Evolutionary conservation across 1,284 basidiomycete genomes (phyloP), one percentile per base, ranked within the genome.

Genomic region (Athelia psychrophila): DNA sequence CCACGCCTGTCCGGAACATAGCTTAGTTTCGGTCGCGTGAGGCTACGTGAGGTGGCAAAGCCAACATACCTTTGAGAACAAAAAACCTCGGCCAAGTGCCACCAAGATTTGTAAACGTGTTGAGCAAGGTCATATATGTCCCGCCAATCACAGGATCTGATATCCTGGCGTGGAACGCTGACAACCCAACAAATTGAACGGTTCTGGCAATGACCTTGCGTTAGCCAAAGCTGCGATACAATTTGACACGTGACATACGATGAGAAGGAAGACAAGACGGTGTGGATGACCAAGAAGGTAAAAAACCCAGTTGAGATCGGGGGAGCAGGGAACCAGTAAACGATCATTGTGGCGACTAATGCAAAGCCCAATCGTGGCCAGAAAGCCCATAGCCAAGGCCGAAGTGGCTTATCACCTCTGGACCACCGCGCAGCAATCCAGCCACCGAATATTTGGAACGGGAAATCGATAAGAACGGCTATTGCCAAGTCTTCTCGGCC

Each of bases 61-160:
- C n/a, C n/a, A 9, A 50, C 57, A 19, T 57, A 83, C 88, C 91
- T 77, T 96, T 93, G 33, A 97, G 75, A 18, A 97, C 86, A 67
- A 96, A 95, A 74, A 83, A 95, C 57, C 91, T 87, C 2, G 97
- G 97, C 95, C 95, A 98, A 1, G 97, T 99, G 8, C 97, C 97
- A 49, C 97, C 97, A 54, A 99, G 82, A 66, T 99, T 99, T 20
- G 90, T 89, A 58, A 98, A 93, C 5, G 97, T 99, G 68, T 98
- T 98, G 52, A 99, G 74, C 30, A 99, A 77, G 15, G 95, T 98
- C 95, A 98, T 98, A 67, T 98, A 98, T 1, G 95, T 98, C 47
- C 95, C 97, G 25, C 97, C 97, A 55, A 99, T 98, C 15, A 98
- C 65, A 0, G 97, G 97, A 66, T 99, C 97, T 0, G 97, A 95